Conservation (phyloP, 2,329 filamentous ascomycete species). For the Dactylellina drechsleri region DNA sequence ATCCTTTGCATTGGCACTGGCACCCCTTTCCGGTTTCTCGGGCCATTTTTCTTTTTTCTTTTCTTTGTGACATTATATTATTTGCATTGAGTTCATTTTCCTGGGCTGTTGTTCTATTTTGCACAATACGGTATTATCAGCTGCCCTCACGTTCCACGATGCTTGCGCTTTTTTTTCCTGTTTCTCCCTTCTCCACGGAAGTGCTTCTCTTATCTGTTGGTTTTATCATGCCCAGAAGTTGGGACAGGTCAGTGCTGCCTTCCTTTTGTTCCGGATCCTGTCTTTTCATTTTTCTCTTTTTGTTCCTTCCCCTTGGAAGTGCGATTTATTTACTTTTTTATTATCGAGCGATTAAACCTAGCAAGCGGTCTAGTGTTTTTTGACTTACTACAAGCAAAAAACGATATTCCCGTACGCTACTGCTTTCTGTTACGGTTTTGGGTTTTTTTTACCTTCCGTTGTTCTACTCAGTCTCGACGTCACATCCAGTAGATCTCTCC, state of each 20-base stretch:
- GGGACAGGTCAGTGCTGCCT: slow-evolving; percentile 47
- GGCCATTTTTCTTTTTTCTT: slow-evolving; percentile 18
- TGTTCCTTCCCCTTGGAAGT: slow-evolving; percentile 8
- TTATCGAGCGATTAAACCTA: slow-evolving; percentile 5
- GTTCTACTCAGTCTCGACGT: background rate
- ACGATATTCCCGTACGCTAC: slow-evolving; percentile 12
- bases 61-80: slow-evolving; percentile 23
- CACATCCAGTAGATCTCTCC: background rate
- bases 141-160: slow-evolving; percentile 39
- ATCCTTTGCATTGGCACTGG: slow-evolving; percentile 9
- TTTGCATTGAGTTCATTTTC: slow-evolving; percentile 39
- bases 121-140: slow-evolving; percentile 45
- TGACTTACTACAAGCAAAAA: background rate
- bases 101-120: slow-evolving; percentile 44
- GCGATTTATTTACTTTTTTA: too few species aligned
- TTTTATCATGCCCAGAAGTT: slow-evolving; percentile 29
- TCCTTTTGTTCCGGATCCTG: slow-evolving; percentile 24
- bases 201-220: slow-evolving; percentile 10
- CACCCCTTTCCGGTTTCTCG: slow-evolving; percentile 2
- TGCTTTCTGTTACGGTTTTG: slow-evolving; percentile 8
- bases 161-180: slow-evolving; percentile 14
- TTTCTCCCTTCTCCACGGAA: background rate
- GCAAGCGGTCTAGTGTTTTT: slow-evolving; percentile 11
- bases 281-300: slow-evolving; percentile 12
- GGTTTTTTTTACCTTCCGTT: background rate